phyloP scores from a whole-genome alignment of 805 yeast genomes.

The Kazachstania martiniae region DNA sequence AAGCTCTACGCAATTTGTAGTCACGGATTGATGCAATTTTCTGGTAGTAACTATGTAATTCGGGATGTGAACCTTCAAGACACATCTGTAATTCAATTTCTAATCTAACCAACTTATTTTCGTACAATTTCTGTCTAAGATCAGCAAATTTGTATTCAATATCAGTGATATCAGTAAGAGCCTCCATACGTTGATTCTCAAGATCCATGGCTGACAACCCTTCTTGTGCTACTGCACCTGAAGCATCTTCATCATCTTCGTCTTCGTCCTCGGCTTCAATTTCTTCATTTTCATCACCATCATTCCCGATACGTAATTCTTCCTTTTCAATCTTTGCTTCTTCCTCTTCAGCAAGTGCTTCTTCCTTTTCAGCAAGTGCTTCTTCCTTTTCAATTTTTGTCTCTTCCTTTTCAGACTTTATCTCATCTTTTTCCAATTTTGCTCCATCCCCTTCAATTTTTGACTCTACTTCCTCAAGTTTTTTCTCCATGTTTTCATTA shows the following conservation, averaged over 20 bases:
- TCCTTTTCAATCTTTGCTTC: constrained; percentile 3
- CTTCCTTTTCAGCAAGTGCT: constrained; percentile 11
- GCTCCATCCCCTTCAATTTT: too few species aligned
- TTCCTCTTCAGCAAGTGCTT: constrained; percentile 11
- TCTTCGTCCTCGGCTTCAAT: constrained; percentile 4
- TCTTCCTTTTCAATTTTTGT: constrained; percentile 7
- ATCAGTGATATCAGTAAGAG: constrained; percentile 53
- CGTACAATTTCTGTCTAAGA: constrained; percentile 73
- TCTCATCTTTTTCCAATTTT: constrained; percentile 2
- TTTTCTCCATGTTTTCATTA: not conserved
- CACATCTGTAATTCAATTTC: constrained; percentile 83
- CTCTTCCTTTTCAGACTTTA: constrained; percentile 11
- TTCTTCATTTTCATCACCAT: constrained; percentile 5
- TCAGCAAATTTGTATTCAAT: constrained; percentile 83
- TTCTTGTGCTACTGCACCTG: constrained; percentile 2
- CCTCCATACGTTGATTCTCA: constrained; percentile 21
- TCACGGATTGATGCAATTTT: constrained; percentile 67
- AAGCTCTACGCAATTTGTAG: constrained; percentile 46
- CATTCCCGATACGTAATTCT: not conserved
- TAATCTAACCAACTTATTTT: constrained; percentile 65
- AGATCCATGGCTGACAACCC: constrained; percentile 12
- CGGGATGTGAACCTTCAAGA: constrained; percentile 85
- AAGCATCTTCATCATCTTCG: constrained; percentile 3
- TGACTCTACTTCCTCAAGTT: constrained; percentile 5
- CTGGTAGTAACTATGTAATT: constrained; percentile 58